Percentiles rank a stretch among this genome's conserved stretches.
Evolutionary conservation across 2,329 filamentous ascomycete genomes (phyloP).

Genomic region (Monosporascus ibericus): DNA sequence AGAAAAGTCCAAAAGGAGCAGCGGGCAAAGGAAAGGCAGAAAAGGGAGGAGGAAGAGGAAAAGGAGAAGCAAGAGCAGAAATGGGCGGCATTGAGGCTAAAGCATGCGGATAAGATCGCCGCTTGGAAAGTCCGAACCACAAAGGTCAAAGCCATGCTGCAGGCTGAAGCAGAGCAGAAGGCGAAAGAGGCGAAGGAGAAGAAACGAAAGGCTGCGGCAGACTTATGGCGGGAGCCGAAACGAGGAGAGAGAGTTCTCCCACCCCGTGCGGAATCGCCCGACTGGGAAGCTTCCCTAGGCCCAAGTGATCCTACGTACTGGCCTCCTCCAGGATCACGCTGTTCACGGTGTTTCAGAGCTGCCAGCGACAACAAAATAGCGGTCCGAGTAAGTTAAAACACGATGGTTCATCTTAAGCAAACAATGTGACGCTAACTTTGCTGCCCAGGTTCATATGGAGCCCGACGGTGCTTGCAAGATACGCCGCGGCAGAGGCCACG

Average conservation of each 20-base stretch:
- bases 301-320: background rate
- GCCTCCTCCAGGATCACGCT: constrained; percentile 5
- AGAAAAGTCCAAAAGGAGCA: too few species aligned
- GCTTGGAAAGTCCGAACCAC: too few species aligned
- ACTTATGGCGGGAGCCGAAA: constrained; percentile 1
- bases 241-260: background rate
- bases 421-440: background rate
- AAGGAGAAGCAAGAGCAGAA: too few species aligned
- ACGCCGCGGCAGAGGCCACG: constrained; percentile 6
- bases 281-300: background rate
- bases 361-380: constrained; percentile 1
- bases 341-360: constrained; percentile 10
- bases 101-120: too few species aligned
- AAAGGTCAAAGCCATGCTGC: too few species aligned
- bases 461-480: constrained; percentile 7
- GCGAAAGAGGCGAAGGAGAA: background rate
- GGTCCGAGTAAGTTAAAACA: constrained; percentile 4
- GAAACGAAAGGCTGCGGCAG: background rate
- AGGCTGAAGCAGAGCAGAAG: background rate
- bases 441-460: constrained; percentile 7
- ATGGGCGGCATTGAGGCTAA: too few species aligned
- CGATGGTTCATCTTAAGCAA: background rate
- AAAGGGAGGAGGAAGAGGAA: too few species aligned
- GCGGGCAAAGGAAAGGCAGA: too few species aligned
- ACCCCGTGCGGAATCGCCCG: constrained; percentile 4